Evolutionary conservation across 129 eudicot species (phyloP).

Genomic region (Tagetes patula): DNA sequence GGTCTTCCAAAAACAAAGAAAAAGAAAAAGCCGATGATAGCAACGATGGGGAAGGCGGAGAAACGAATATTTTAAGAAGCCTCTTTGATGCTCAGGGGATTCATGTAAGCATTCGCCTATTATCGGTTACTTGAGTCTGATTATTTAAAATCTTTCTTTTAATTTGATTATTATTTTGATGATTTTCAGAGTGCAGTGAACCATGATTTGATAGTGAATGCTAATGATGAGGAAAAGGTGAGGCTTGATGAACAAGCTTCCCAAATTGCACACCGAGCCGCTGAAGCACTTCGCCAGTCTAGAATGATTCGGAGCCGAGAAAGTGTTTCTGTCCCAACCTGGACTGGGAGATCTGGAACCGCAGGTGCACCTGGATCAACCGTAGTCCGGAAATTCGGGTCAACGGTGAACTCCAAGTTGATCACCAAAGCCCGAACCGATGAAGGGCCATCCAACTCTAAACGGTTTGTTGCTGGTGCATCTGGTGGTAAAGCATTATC

Average conservation of each 20-base stretch:
- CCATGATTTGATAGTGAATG: slow-evolving; percentile 88
- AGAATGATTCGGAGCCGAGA: slow-evolving; percentile 76
- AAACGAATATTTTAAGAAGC: slow-evolving; percentile 66
- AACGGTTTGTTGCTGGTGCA: slow-evolving; percentile 57
- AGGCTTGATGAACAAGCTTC: slow-evolving; percentile 80
- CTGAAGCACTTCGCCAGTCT: slow-evolving; percentile 91
- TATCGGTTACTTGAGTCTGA: neutral
- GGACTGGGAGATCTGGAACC: slow-evolving; percentile 91
- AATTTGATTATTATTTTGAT: neutral
- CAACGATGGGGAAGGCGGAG: slow-evolving; percentile 55
- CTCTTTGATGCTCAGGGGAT: slow-evolving; percentile 98
- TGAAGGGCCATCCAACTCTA: slow-evolving; percentile 36
- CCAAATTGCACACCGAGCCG: slow-evolving; percentile 91
- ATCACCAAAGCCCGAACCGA: slow-evolving; percentile 32
- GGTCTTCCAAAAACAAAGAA: slow-evolving; percentile 35
- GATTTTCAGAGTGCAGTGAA: slow-evolving; percentile 84
- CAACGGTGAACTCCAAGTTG: slow-evolving; percentile 63
- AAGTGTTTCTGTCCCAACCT: slow-evolving; percentile 78
- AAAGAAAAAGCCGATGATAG: slow-evolving; percentile 37
- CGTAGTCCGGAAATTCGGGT: slow-evolving; percentile 65
- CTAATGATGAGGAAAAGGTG: slow-evolving; percentile 75
- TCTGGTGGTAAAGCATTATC: slow-evolving; percentile 75
- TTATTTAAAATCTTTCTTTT: too few relatives aligned
- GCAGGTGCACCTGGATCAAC: slow-evolving; percentile 80
- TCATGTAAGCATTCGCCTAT: slow-evolving; percentile 60